phyloP scores from a whole-genome alignment of 1,284 basidiomycete species.

The Fistulina hepatica region DNA sequence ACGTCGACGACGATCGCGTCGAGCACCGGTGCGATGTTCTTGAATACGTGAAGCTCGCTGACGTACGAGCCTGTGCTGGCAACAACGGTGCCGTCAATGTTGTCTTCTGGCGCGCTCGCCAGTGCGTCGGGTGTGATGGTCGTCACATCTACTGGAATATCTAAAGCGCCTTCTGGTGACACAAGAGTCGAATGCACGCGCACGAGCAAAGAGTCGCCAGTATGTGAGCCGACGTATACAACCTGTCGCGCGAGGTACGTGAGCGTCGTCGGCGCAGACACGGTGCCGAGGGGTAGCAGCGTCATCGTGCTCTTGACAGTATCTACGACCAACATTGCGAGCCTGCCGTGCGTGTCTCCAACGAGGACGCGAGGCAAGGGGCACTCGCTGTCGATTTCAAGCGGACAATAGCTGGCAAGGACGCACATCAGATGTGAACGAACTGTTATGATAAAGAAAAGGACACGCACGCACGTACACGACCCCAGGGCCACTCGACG shows the following conservation, averaged over 20 bases:
- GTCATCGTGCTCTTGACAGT: conserved; percentile 34
- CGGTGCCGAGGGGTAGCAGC: conserved; percentile 65
- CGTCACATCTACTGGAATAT: conserved; percentile 36
- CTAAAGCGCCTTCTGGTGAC: conserved; percentile 33
- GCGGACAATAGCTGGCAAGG: conserved; percentile 37
- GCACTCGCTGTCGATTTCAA: conserved; percentile 33
- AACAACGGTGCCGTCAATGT: conserved; percentile 26
- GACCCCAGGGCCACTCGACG: conserved; percentile 65
- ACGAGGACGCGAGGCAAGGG: conserved; percentile 44
- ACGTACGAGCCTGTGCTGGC: conserved; percentile 41
- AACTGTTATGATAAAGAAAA: not conserved
- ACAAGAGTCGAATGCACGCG: conserved; percentile 39
- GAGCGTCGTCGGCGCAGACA: conserved; percentile 55
- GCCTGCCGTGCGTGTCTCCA: conserved; percentile 69
- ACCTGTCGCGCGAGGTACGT: conserved; percentile 66
- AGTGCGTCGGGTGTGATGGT: conserved; percentile 19
- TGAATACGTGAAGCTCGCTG: conserved; percentile 52
- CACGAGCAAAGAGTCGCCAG: conserved; percentile 74
- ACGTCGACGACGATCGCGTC: conserved; percentile 75
- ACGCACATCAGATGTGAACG: conserved; percentile 1
- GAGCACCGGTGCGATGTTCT: conserved; percentile 81
- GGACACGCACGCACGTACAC: conserved; percentile 42
- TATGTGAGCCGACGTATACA: conserved; percentile 77
- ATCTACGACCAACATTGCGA: conserved; percentile 52
- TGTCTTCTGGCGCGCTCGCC: conserved; percentile 19